Base-by-base conservation (phyloP, 73 alveolate species). In the Paramecium biaurelia region DNA sequence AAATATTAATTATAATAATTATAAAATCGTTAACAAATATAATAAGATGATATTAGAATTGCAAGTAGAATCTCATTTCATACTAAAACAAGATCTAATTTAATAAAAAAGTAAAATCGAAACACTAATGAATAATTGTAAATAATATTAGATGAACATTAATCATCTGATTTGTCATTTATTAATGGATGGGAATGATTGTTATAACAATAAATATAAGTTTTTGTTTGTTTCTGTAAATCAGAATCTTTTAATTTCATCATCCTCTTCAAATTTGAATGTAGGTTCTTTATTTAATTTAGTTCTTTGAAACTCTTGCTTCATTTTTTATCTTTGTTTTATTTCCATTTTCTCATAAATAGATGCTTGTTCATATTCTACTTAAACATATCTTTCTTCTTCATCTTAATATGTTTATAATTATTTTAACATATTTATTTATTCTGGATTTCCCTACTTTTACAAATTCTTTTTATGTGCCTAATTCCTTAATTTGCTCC, bases 311-410 rank as follows among this genome's bases (percentile, higher is more conserved):
- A 79, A 79, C 47, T 79, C 90, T 42, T 79, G n/a, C 14, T 43
- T 47, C 90, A 30, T 79, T 42, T 4, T 47, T 43, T 24, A 26
- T 45, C 74, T 79, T 34, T 42, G 5, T 34, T 79, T 38, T 9
- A 79, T 79, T 47, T 79, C 90, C 70, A 43, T 43, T 79, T 42
- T 79, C n/a, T 79, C 90, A 79, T 79, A 79, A 12, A 47, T 79
- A 6, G 45, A 21, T 79, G 90, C 90, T 24, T 79, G 15, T 42
- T 79, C 90, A 79, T 79, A 79, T 5, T 79, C 70, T 2, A 23
- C 76, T 45, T 79, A 43, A 0, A 30, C 70, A 26, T 20, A 43
- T 79, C 28, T 42, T 24, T 45, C 90, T 24, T 79, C 90, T 24
- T 43, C 74, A 32, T 41, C 74, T 23, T 79, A 34, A 47, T 43